These are phyloP conservation scores for Mortierella sp. DNA, from an alignment of 371 early-diverging fungal species.

Conservation along the genomic window DNA sequence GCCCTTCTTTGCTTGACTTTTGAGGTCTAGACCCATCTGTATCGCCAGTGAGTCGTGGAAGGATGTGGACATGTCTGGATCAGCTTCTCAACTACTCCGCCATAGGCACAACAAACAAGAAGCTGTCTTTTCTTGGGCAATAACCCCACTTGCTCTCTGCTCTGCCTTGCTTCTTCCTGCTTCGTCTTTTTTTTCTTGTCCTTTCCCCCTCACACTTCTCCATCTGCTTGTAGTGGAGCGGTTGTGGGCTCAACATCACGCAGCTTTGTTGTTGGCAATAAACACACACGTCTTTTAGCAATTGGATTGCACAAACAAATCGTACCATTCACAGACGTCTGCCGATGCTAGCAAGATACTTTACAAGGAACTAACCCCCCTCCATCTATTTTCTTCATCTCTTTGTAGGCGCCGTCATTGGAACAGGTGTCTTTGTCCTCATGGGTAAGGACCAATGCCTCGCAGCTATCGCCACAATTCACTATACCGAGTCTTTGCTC, in stretches of 20 bases:
- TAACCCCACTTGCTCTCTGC: background rate
- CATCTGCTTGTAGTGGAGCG: background rate
- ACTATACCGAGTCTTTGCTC: background rate
- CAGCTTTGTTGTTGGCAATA: background rate
- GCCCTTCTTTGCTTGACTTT: background rate
- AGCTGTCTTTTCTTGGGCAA: too few species aligned
- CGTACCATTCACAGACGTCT: background rate
- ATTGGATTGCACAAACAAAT: background rate
- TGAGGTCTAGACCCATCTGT: constrained; percentile 1
- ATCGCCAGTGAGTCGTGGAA: background rate
- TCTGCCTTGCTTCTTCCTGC: background rate
- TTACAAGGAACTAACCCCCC: constrained; percentile 1
- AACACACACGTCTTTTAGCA: background rate
- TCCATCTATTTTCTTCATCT: background rate
- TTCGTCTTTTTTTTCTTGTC: background rate
- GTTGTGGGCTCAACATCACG: constrained; percentile 14
- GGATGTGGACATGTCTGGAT: background rate
- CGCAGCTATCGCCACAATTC: background rate
- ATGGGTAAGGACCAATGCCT: constrained; percentile 55
- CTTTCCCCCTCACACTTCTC: background rate
- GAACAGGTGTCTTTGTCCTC: constrained; percentile 68
- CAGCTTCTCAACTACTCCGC: background rate
- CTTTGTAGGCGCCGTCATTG: constrained; percentile 82
- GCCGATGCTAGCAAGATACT: background rate
- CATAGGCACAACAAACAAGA: too few species aligned